Base-by-base conservation (phyloP, 2,329 filamentous ascomycete genomes). In the Aspergillus luchuensis region DNA sequence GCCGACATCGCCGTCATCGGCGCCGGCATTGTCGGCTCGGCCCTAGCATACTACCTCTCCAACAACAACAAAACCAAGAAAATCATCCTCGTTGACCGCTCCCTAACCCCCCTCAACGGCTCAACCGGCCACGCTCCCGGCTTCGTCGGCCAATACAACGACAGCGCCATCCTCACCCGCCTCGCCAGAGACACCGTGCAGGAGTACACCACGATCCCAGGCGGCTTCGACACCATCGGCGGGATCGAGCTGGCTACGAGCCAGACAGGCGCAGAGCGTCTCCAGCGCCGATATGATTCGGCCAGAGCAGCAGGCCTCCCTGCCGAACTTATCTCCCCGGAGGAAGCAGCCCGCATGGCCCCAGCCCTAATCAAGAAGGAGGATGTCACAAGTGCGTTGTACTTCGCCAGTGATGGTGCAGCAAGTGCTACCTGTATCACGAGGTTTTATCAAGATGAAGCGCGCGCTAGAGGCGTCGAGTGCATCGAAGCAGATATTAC, bases 61-160 rank as follows among this genome's bases (percentile, higher is more conserved):
- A 33, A 60, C 17, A 60, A 67, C 6, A 48, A 51, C 4, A 36
- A 38, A 28, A 39, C 39, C 13, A 62, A 69, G 21, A 65, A 58
- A 41, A 58, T 74, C 2, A 48, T 69, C 8, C 56, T 72, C 33
- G 59, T 73, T 38, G 72, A 74, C 30, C 69, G 70, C 58, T 71
- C 69, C 8, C 60, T 73, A 7, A 61, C 63, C 5, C 48, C 61
- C 0, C 55, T 71, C 5, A 59, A 66, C 13, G 73, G 73, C 6
- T 77, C 75, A 8, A 77, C 74, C 0, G 71, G 70, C 15, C 64
- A 71, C 56, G 73, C 74, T 3, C 74, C 74, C 5, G 74, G 73
- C 1, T 74, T 76, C 25, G 66, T 76, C 5, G 74, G 74, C 21
- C 72, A 76, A 57, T 72, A 70, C 56, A 76, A 76, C 43, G 71